Percentiles rank a stretch among this genome's conserved stretches.
phyloP scores from a whole-genome alignment of 2,329 filamentous ascomycete genomes.

The Cytospora schulzeri region DNA sequence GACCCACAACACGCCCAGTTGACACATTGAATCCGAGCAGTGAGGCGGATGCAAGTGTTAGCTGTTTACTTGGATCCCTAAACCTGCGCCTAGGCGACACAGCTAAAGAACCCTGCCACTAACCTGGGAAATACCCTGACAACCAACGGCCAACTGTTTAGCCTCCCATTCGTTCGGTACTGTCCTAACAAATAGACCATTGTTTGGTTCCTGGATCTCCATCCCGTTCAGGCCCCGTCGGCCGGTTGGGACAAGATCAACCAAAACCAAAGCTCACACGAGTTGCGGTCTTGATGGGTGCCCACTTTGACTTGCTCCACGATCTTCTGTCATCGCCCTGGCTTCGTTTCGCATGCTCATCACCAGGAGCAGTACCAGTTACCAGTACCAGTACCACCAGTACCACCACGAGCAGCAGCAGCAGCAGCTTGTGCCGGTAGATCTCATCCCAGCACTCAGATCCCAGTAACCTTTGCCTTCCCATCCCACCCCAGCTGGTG shows the following conservation, averaged over 20 bases:
- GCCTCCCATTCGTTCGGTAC: background rate
- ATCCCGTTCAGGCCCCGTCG: background rate
- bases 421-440: background rate
- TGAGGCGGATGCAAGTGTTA: background rate
- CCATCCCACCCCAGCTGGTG: conserved; percentile 4
- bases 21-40: background rate
- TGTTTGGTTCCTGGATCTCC: background rate
- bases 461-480: no score
- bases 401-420: background rate
- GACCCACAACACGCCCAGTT: background rate
- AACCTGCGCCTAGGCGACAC: background rate
- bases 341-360: background rate
- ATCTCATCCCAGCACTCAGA: background rate
- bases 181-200: background rate
- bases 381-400: no score
- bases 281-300: conserved; percentile 12
- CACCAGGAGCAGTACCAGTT: no score
- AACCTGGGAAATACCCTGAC: background rate
- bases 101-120: background rate
- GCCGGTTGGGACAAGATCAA: conserved; percentile 3
- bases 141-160: background rate
- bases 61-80: background rate
- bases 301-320: conserved; percentile 18
- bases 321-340: conserved; percentile 19
- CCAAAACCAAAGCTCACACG: background rate